Percentiles rank a stretch among this genome's conserved stretches.
Conservation (phyloP, 768 basidiomycete genomes). For the Phaeotremella skinneri region DNA sequence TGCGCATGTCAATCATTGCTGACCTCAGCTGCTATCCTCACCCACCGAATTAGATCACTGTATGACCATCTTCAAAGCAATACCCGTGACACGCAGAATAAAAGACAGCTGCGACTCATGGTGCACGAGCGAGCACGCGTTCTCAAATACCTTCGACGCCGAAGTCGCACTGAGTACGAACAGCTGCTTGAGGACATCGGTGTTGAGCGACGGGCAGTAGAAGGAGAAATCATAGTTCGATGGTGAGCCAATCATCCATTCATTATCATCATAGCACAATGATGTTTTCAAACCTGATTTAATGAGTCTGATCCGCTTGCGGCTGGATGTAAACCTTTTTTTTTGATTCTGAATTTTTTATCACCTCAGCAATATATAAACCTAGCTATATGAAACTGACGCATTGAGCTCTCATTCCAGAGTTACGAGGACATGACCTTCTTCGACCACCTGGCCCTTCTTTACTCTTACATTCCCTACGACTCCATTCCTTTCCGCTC, state of each 20-base stretch:
- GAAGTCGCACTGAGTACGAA: slow-evolving; percentile 59
- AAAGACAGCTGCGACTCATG: slow-evolving; percentile 69
- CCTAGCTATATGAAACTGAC: background rate
- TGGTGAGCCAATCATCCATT: slow-evolving; percentile 6
- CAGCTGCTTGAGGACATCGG: slow-evolving; percentile 68
- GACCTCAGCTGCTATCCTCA: slow-evolving; percentile 73
- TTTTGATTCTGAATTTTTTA: slow-evolving; percentile 17
- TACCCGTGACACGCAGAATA: slow-evolving; percentile 72
- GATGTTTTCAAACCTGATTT: slow-evolving; percentile 49
- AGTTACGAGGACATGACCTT: slow-evolving; percentile 51
- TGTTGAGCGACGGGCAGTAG: slow-evolving; percentile 73
- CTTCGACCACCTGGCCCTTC: slow-evolving; percentile 89
- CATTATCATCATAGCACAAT: slow-evolving; percentile 7
- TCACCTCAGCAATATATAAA: slow-evolving; percentile 4
- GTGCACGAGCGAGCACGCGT: slow-evolving; percentile 80
- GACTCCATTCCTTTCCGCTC: slow-evolving; percentile 66
- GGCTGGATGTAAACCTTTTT: slow-evolving; percentile 37
- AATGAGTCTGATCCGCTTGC: slow-evolving; percentile 46
- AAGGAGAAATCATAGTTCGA: slow-evolving; percentile 77
- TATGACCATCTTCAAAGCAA: slow-evolving; percentile 65
- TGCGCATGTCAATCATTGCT: background rate
- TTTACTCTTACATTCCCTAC: slow-evolving; percentile 70
- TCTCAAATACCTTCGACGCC: slow-evolving; percentile 64
- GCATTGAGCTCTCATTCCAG: slow-evolving; percentile 17
- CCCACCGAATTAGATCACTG: slow-evolving; percentile 77